Base-by-base conservation (phyloP, 2,329 filamentous ascomycete species). In the Botrytis deweyae region DNA sequence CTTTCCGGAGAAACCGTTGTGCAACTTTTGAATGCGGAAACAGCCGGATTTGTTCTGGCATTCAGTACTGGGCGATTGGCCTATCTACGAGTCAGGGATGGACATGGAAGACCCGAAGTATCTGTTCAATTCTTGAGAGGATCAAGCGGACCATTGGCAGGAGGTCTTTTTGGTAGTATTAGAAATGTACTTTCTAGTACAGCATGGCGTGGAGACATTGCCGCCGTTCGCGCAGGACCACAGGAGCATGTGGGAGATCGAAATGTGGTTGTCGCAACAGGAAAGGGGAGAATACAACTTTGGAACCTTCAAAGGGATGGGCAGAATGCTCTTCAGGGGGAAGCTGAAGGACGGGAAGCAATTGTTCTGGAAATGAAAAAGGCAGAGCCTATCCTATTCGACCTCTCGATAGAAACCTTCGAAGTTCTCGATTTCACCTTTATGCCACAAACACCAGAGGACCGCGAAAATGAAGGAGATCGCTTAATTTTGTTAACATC, bases 281-380 rank as follows among this genome's bases (percentile, higher is more conserved):
- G 90, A 72, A 91, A 91, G 78, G 95, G 93, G 42, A 88, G 91
- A 74, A 84, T 99, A 40, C 92, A 97, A 78, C 88, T 91, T 12
- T 99, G 96, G 96, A 93, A 92, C 80, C 87, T 98, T 62, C 94
- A 95, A 79, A 93, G 95, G 82, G 93, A 93, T 75, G 95, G 95
- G 49, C 93, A 95, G 77, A 91, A 94, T 80, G 90, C 92, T 62
- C 87, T 93, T 66, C 88, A 92, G 65, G 88, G 88, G 40, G 93
- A 95, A 75, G 86, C 91, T 36, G 92, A 97, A 81, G 85, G 90
- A 73, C 89, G 90, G 72, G 89, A 90, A 36, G 83, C 87, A 6
- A 86, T 98, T 52, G 81, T 91, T 25, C 82, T 85, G 2, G 89
- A 90, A 46, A 84, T 97, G 29, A 87, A 88, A 71, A 84, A 87